Percentiles rank a stretch among this genome's conserved stretches.
These are phyloP conservation scores for Sabuloglossum arenarium DNA, from an alignment of 495 filamentous ascomycete genomes.

Conservation along the genomic window DNA sequence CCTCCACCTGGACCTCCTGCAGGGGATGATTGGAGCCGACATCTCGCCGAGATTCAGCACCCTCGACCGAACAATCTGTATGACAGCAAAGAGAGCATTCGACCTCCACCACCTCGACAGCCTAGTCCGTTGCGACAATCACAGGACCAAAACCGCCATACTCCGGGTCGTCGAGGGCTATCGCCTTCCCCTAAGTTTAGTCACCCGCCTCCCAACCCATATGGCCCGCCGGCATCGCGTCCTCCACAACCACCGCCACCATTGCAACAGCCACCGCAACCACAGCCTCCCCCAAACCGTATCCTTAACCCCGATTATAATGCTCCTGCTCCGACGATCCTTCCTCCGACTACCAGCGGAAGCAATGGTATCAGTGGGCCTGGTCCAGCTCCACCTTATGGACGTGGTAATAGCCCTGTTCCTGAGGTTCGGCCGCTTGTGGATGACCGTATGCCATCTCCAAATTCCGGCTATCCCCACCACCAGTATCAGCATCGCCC, in stretches of 20 bases:
- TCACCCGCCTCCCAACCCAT: constrained; percentile 34
- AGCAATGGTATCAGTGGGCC: constrained; percentile 15
- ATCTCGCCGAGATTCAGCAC: constrained; percentile 50
- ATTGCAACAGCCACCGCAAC: constrained; percentile 10
- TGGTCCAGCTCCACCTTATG: constrained; percentile 30
- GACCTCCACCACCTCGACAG: constrained; percentile 23
- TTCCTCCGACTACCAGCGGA: constrained; percentile 36
- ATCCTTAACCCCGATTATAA: constrained; percentile 52
- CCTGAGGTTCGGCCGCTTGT: constrained; percentile 71
- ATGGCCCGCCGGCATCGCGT: constrained; percentile 30
- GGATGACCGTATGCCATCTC: constrained; percentile 63
- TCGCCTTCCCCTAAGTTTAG: constrained; percentile 43
- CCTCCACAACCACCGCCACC: constrained; percentile 41
- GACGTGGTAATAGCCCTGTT: constrained; percentile 48
- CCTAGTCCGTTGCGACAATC: constrained; percentile 42
- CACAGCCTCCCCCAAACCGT: constrained; percentile 25
- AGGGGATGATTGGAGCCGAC: constrained; percentile 43
- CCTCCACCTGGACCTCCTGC: constrained; percentile 43
- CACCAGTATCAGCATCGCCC: constrained; percentile 55
- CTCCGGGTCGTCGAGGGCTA: constrained; percentile 24
- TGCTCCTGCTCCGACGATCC: constrained; percentile 25
- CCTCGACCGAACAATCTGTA: constrained; percentile 51
- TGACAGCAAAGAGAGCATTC: constrained; percentile 52
- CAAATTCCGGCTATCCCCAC: constrained; percentile 61
- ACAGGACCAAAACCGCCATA: constrained; percentile 45